Percentiles rank a stretch among this genome's conserved stretches.
phyloP scores from a whole-genome alignment of 495 filamentous ascomycete genomes.

The Lophiostoma macrostomum region DNA sequence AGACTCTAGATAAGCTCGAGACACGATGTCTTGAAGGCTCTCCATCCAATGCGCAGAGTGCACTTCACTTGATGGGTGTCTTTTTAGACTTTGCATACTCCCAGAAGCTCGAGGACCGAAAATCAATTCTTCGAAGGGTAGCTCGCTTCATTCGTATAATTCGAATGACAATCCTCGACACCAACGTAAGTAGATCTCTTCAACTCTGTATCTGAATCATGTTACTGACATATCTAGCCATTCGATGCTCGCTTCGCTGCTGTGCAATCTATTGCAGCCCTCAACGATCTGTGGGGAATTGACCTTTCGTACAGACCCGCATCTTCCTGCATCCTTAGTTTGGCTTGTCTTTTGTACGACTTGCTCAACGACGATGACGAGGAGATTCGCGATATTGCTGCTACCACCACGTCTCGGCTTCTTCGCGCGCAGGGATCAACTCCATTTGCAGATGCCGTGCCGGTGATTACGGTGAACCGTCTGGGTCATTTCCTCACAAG shows the following conservation, averaged over 20 bases:
- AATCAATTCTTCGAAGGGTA: background rate
- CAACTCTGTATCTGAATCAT: background rate
- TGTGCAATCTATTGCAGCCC: constrained; percentile 15
- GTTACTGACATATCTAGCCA: constrained; percentile 16
- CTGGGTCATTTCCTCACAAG: constrained; percentile 47
- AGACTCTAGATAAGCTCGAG: constrained; percentile 17
- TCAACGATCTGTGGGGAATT: constrained; percentile 18
- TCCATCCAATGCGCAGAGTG: constrained; percentile 21
- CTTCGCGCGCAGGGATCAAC: constrained; percentile 24
- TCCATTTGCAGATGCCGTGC: constrained; percentile 35
- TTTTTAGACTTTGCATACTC: constrained; percentile 21
- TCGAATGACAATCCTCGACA: constrained; percentile 11
- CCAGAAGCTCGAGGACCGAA: background rate
- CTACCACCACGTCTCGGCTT: constrained; percentile 46
- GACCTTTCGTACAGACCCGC: background rate
- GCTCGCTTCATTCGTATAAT: constrained; percentile 12
- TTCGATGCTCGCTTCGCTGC: constrained; percentile 30
- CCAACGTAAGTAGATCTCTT: constrained; percentile 18
- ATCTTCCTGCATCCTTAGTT: constrained; percentile 10
- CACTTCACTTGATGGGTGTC: constrained; percentile 18
- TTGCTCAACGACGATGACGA: constrained; percentile 86
- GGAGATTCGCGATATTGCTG: constrained; percentile 68
- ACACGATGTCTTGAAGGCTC: constrained; percentile 9
- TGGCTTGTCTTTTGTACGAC: constrained; percentile 54
- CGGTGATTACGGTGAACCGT: constrained; percentile 48